Conservation (phyloP, 164 flowering plant species). For the Kingdonia uniflora region DNA sequence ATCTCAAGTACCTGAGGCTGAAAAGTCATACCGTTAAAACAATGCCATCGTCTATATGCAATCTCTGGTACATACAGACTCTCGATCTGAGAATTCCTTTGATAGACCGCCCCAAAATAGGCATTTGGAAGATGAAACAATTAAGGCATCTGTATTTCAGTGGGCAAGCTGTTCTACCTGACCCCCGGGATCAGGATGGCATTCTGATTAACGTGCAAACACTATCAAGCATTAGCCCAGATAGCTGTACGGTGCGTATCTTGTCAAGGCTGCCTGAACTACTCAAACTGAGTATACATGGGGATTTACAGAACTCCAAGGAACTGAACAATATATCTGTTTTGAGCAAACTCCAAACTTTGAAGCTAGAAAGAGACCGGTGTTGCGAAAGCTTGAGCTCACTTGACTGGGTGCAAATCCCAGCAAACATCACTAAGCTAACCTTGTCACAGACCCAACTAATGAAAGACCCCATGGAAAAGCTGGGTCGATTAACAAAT, state of each 20-base stretch:
- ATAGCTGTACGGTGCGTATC: constrained; percentile 2
- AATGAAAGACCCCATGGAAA: constrained; percentile 16
- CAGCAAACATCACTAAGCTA: constrained; percentile 12
- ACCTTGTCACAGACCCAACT: neutral
- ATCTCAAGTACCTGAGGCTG: constrained; percentile 16
- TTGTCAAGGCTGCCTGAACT: constrained; percentile 12
- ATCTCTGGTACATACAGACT: constrained; percentile 12
- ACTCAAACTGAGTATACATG: neutral
- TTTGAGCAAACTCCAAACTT: neutral
- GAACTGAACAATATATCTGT: neutral
- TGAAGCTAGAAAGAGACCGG: neutral
- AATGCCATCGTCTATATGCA: constrained; percentile 16
- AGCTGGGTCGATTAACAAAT: constrained; percentile 15
- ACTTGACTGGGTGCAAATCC: constrained; percentile 6
- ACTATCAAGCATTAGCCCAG: neutral
- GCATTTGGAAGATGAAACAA: constrained; percentile 13
- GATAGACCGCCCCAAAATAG: neutral
- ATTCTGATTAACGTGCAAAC: constrained; percentile 14
- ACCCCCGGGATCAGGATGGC: neutral
- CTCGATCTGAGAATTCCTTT: constrained; percentile 2
- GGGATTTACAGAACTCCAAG: neutral
- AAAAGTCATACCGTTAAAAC: no score
- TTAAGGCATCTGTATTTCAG: constrained; percentile 9
- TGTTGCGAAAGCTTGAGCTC: neutral
- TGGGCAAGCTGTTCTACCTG: no score